Percentiles rank a stretch among this genome's conserved stretches.
These are phyloP conservation scores for Linum lewisii DNA, from an alignment of 345 rosid species.

Conservation along the genomic window DNA sequence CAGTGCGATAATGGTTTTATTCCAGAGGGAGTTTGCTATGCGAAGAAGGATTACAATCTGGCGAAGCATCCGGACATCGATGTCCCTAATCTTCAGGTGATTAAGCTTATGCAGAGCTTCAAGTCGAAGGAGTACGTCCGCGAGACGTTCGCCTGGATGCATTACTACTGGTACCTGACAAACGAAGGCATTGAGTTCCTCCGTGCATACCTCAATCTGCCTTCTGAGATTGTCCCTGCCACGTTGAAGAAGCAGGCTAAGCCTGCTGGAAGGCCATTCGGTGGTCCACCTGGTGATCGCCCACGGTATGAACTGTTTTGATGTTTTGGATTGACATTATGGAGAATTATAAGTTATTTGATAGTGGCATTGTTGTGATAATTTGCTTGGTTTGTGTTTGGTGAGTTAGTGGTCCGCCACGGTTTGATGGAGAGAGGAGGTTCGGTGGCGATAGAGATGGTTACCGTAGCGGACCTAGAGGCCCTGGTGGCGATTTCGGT, in stretches of 20 bases:
- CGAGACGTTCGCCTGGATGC: conserved; percentile 7
- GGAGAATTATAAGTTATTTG: background rate
- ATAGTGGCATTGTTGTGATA: background rate
- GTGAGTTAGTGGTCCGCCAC: background rate
- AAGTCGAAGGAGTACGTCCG: conserved; percentile 3
- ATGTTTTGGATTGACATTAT: background rate
- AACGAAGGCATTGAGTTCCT: conserved; percentile 2
- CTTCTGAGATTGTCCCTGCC: conserved; percentile 6
- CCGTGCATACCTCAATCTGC: background rate
- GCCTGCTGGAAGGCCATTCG: background rate
- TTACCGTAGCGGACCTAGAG: conserved; percentile 1
- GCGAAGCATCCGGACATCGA: conserved; percentile 7
- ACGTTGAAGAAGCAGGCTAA: conserved; percentile 4
- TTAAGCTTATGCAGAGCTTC: conserved; percentile 8
- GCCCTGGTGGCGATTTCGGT: background rate
- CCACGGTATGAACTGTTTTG: conserved; percentile 1
- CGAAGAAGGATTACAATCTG: conserved; percentile 6
- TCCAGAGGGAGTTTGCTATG: conserved; percentile 5
- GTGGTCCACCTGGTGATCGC: conserved; percentile 2
- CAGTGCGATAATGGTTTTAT: background rate
- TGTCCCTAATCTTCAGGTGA: conserved; percentile 5
- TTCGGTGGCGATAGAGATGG: conserved; percentile 5
- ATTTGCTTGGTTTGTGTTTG: background rate
- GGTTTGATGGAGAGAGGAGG: conserved; percentile 7
- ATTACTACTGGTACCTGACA: conserved; percentile 5